A percentile compares a stretch with the other conserved stretches of the same genome.
Evolutionary conservation across 2,329 filamentous ascomycete genomes (phyloP).

Genomic region (Ophiostoma montium): DNA sequence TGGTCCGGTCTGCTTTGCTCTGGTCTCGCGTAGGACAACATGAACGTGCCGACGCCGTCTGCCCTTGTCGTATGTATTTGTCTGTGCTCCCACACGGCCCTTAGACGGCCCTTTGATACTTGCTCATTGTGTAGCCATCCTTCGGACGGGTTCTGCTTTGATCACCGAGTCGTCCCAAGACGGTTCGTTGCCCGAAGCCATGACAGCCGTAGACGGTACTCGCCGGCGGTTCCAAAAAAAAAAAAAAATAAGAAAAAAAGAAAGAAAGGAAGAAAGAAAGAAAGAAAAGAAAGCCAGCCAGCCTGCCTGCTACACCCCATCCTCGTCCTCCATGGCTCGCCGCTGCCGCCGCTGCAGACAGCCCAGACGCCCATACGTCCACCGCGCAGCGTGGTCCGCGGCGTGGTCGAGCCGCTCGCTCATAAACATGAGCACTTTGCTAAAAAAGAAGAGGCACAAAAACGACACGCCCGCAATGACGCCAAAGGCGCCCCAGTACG

Average conservation of each 20-base stretch:
- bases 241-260: not conserved
- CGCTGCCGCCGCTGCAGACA: not conserved
- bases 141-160: too few relatives aligned
- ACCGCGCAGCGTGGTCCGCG: slow-evolving; percentile 2
- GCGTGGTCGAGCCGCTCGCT: slow-evolving; percentile 28
- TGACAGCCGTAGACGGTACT: too few relatives aligned
- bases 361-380: not conserved
- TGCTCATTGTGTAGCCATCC: too few relatives aligned
- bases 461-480: slow-evolving; percentile 48
- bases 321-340: slow-evolving; percentile 1
- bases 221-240: too few relatives aligned
- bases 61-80: too few relatives aligned
- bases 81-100: not conserved
- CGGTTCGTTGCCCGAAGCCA: too few relatives aligned
- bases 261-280: not conserved
- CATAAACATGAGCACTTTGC: slow-evolving; percentile 30
- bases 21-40: too few relatives aligned
- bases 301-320: not conserved
- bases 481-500: slow-evolving; percentile 56
- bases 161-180: too few relatives aligned
- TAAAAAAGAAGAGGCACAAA: slow-evolving; percentile 40
- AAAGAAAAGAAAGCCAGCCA: slow-evolving; percentile 5
- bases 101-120: not conserved
- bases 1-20: too few relatives aligned
- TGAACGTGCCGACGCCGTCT: too few relatives aligned